These are phyloP conservation scores for Aspergillus felis DNA, from an alignment of 2,329 filamentous ascomycete species.

Conservation along the genomic window DNA sequence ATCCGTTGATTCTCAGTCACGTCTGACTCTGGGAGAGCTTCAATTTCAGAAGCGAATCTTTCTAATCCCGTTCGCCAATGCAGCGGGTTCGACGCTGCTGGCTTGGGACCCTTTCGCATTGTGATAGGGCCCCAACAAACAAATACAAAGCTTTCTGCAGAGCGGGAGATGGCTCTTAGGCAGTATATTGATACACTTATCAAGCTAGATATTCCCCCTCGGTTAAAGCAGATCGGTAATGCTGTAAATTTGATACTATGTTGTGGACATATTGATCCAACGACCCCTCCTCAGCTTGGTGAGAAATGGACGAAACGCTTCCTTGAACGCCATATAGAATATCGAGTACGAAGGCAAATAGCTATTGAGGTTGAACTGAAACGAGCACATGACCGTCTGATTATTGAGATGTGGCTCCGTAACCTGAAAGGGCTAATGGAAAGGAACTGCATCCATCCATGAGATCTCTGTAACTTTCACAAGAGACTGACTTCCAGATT, in stretches of 20 bases:
- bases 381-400: not conserved
- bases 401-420: not conserved
- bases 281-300: not conserved
- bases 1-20: too few relatives aligned
- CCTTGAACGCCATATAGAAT: not conserved
- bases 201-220: too few relatives aligned
- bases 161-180: too few relatives aligned
- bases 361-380: not conserved
- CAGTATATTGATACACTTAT: too few relatives aligned
- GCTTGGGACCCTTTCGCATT: too few relatives aligned
- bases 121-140: too few relatives aligned
- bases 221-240: too few relatives aligned
- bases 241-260: not conserved
- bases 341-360: not conserved
- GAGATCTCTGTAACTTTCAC: not conserved
- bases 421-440: not conserved
- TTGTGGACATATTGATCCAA: not conserved
- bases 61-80: too few relatives aligned
- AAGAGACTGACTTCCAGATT: not conserved
- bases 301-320: not conserved
- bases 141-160: too few relatives aligned
- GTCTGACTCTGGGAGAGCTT: too few relatives aligned
- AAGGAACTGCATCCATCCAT: not conserved
- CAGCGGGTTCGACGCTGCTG: too few relatives aligned
- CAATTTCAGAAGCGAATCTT: too few relatives aligned